Conservation (phyloP, 495 filamentous ascomycete species). For the Pseudoneurospora amorphoporcata region DNA sequence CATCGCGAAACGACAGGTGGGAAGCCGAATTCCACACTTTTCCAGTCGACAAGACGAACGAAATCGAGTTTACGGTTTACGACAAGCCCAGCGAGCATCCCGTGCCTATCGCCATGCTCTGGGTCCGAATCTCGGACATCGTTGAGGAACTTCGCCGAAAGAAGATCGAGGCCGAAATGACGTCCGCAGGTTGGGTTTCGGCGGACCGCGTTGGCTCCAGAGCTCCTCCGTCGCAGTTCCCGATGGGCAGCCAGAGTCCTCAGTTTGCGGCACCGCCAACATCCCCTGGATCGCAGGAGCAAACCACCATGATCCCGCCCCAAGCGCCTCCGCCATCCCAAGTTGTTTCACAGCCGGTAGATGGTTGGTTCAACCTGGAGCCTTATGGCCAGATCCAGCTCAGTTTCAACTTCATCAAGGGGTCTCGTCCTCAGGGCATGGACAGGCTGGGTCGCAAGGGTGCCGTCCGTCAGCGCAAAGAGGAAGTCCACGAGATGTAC, state of each 20-base stretch:
- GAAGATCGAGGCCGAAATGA: slow-evolving; percentile 91
- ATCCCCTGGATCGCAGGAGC: slow-evolving; percentile 19
- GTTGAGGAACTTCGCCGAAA: slow-evolving; percentile 95
- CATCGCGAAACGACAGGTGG: slow-evolving; percentile 82
- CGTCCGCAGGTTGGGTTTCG: slow-evolving; percentile 87
- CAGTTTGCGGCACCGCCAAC: slow-evolving; percentile 33
- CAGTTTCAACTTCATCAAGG: slow-evolving; percentile 76
- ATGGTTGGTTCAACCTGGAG: slow-evolving; percentile 95
- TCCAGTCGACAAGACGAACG: slow-evolving; percentile 95
- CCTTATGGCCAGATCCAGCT: slow-evolving; percentile 79
- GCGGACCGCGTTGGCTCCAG: slow-evolving; percentile 76
- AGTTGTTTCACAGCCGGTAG: slow-evolving; percentile 59
- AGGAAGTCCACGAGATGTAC: slow-evolving; percentile 95
- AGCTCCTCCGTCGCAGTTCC: slow-evolving; percentile 40
- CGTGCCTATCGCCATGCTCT: slow-evolving; percentile 87
- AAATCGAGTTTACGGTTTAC: slow-evolving; percentile 95
- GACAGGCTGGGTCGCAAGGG: slow-evolving; percentile 88
- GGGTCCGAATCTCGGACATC: slow-evolving; percentile 95
- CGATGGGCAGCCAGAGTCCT: slow-evolving; percentile 37
- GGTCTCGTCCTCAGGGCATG: slow-evolving; percentile 49
- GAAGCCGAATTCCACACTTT: slow-evolving; percentile 80
- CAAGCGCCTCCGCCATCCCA: slow-evolving; percentile 21
- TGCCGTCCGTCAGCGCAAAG: slow-evolving; percentile 91
- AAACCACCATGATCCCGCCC: slow-evolving; percentile 8
- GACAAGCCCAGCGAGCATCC: slow-evolving; percentile 86